phyloP scores from a whole-genome alignment of 176 grass and related monocot species.

The Cenchrus purpureus region DNA sequence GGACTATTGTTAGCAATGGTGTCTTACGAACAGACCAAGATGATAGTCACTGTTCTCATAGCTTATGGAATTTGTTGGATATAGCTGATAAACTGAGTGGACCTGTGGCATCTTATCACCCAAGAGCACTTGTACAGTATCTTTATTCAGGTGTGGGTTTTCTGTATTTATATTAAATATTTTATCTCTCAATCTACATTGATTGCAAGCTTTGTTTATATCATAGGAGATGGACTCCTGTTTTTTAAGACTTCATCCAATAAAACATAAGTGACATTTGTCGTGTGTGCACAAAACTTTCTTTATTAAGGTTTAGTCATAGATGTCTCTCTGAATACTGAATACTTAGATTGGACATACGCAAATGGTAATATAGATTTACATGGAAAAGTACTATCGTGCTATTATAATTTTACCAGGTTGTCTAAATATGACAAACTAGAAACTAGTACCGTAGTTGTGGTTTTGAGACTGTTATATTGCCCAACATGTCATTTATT shows the following conservation, averaged over 20 bases:
- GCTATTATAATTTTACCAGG: background rate
- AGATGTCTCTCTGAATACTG: background rate
- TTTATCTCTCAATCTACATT: background rate
- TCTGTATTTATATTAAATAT: conserved; percentile 18
- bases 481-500: background rate
- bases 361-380: conserved; percentile 11
- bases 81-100: conserved; percentile 66
- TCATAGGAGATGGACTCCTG: background rate
- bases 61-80: conserved; percentile 67
- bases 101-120: conserved; percentile 71
- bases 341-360: background rate
- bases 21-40: conserved; percentile 28
- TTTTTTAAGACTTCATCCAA: background rate
- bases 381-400: background rate
- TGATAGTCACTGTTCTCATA: conserved; percentile 41
- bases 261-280: background rate
- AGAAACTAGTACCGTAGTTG: background rate
- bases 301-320: background rate
- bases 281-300: background rate
- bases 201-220: conserved; percentile 13
- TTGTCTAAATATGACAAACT: background rate
- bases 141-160: conserved; percentile 87
- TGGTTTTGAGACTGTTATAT: background rate
- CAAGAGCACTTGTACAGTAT: conserved; percentile 71
- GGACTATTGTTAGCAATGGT: conserved; percentile 38